Conservation (phyloP, 768 basidiomycete species). For the Leccinum obscurum region DNA sequence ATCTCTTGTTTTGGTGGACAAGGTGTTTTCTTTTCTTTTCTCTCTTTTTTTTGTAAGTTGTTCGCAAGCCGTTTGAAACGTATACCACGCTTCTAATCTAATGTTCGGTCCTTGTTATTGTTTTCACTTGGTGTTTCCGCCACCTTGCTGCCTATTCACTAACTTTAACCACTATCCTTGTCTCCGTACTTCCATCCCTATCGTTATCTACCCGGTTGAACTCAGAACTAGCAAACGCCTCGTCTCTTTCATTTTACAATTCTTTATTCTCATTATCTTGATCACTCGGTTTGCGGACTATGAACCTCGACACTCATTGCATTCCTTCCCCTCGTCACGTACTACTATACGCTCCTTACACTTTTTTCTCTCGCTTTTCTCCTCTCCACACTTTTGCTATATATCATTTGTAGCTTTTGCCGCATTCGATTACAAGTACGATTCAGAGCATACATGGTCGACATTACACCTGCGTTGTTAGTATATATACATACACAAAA, state of each 20-base stretch:
- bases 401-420: slow-evolving; percentile 15
- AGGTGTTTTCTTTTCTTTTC: neutral
- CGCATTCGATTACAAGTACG: slow-evolving; percentile 8
- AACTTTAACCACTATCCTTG: neutral
- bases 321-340: neutral
- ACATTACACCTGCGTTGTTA: slow-evolving; percentile 6
- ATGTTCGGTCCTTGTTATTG: slow-evolving; percentile 3
- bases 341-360: neutral
- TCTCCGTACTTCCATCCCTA: slow-evolving; percentile 8
- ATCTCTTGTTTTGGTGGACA: slow-evolving; percentile 9
- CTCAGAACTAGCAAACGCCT: slow-evolving; percentile 12
- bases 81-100: slow-evolving; percentile 23
- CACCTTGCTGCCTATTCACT: neutral
- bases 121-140: neutral
- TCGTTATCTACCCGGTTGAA: slow-evolving; percentile 1
- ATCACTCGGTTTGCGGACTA: slow-evolving; percentile 3
- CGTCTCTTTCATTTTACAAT: neutral
- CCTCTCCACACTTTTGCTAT: neutral
- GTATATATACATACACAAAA: slow-evolving; percentile 3
- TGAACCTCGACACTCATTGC: slow-evolving; percentile 16
- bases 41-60: slow-evolving; percentile 3
- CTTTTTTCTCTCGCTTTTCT: neutral
- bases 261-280: neutral
- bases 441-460: slow-evolving; percentile 10
- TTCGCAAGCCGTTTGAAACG: slow-evolving; percentile 11